These are phyloP conservation scores for Erythrobasidium yunnanense DNA, from an alignment of 768 basidiomycete species.

Conservation along the genomic window DNA sequence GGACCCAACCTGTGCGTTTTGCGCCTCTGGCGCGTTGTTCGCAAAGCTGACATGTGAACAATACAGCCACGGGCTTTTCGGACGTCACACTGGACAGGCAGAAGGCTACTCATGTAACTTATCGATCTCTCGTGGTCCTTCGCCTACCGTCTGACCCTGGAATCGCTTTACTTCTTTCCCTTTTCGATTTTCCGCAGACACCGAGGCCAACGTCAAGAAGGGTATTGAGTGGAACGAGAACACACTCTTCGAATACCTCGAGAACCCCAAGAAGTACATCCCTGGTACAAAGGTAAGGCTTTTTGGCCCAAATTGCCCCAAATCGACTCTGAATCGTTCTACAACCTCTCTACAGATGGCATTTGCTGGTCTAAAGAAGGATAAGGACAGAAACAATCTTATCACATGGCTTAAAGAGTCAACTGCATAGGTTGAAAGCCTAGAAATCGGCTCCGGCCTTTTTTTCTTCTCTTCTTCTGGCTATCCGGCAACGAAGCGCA, in stretches of 20 bases:
- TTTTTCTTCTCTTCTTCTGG: background rate
- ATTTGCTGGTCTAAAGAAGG: slow-evolving; percentile 96
- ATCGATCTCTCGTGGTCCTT: too few relatives aligned
- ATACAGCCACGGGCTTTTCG: slow-evolving; percentile 31
- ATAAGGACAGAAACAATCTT: slow-evolving; percentile 81
- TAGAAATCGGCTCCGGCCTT: too few relatives aligned
- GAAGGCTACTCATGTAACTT: slow-evolving; percentile 59
- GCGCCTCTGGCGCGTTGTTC: background rate
- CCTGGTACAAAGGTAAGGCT: slow-evolving; percentile 96
- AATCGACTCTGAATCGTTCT: too few relatives aligned
- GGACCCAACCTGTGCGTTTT: slow-evolving; percentile 77
- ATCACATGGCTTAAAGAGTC: slow-evolving; percentile 68
- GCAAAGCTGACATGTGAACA: too few relatives aligned
- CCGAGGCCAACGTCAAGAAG: slow-evolving; percentile 90
- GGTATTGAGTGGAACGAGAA: slow-evolving; percentile 71
- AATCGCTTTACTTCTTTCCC: too few relatives aligned
- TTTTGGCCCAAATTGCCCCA: too few relatives aligned
- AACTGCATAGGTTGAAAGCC: background rate
- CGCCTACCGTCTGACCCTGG: too few relatives aligned
- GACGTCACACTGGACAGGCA: slow-evolving; percentile 59
- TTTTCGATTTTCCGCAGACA: too few relatives aligned
- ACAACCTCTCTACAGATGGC: too few relatives aligned
- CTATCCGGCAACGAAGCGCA: too few relatives aligned
- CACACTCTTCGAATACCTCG: slow-evolving; percentile 85
- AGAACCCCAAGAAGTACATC: slow-evolving; percentile 98